These are phyloP conservation scores for Eragrostis tef DNA, from an alignment of 202 grass and related monocot genomes.

Conservation along the genomic window DNA sequence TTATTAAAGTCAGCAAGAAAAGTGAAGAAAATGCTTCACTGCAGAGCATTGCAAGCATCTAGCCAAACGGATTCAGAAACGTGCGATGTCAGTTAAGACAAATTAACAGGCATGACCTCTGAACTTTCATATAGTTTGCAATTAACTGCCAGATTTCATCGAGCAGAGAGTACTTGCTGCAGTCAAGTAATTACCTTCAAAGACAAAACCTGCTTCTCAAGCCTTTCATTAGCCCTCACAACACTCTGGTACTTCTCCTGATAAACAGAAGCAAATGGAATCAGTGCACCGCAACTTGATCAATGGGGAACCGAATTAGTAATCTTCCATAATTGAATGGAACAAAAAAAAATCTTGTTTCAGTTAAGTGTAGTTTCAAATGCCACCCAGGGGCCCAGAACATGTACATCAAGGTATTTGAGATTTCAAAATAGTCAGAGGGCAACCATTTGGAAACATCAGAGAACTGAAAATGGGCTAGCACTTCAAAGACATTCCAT, in stretches of 20 bases:
- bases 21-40: not conserved
- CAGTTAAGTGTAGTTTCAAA: not conserved
- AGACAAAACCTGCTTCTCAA: constrained; percentile 51
- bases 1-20: constrained; percentile 31
- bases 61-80: constrained; percentile 19
- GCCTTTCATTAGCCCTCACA: constrained; percentile 53
- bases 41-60: constrained; percentile 1
- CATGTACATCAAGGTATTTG: not conserved
- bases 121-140: constrained; percentile 9
- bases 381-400: not conserved
- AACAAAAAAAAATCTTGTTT: not conserved
- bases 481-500: not conserved
- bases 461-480: constrained; percentile 3
- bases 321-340: not conserved
- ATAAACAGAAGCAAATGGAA: constrained; percentile 16
- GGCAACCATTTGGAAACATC: constrained; percentile 19
- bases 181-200: constrained; percentile 49
- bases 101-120: constrained; percentile 12
- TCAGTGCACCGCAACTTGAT: not conserved
- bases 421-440: not conserved
- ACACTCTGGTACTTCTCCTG: constrained; percentile 59
- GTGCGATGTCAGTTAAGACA: not conserved
- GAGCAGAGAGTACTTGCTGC: not conserved
- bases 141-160: not conserved
- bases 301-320: constrained; percentile 4